Conservation (phyloP, 805 yeast genomes). For the Wickerhamiella allomyrinae region DNA sequence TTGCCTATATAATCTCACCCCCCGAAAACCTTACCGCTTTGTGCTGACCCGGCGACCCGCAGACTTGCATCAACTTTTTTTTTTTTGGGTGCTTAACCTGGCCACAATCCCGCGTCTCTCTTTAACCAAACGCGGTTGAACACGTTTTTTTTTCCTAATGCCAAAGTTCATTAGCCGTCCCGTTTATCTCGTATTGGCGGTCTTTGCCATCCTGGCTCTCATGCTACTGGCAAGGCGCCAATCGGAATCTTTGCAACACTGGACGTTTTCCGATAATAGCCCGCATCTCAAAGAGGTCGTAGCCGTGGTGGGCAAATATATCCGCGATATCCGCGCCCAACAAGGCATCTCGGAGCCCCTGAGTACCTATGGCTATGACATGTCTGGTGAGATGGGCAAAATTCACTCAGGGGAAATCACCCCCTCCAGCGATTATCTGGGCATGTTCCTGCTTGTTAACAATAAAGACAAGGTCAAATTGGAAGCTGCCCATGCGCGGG, state of each 20-base stretch:
- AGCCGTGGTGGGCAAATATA: neutral
- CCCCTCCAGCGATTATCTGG: constrained; percentile 1
- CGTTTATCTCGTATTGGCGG: no score
- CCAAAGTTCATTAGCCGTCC: no score
- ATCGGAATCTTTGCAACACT: neutral
- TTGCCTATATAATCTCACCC: no score
- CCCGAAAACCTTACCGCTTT: no score
- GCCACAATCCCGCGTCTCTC: no score
- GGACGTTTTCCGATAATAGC: neutral
- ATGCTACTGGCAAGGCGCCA: neutral
- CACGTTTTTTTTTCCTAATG: no score
- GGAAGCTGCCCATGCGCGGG: constrained; percentile 7
- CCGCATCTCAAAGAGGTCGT: neutral
- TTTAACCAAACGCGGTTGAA: no score
- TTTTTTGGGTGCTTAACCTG: no score
- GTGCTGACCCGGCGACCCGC: no score
- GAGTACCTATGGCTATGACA: neutral
- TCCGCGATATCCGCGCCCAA: neutral
- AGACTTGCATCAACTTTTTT: no score
- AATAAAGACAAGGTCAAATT: constrained; percentile 9
- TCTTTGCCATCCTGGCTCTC: neutral
- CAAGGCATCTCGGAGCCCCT: neutral
- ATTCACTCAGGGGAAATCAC: neutral
- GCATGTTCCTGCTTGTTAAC: constrained; percentile 11
- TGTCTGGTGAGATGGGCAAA: neutral